phyloP scores from a whole-genome alignment of 495 filamentous ascomycete species.

The Trichocladium uniseriatum region DNA sequence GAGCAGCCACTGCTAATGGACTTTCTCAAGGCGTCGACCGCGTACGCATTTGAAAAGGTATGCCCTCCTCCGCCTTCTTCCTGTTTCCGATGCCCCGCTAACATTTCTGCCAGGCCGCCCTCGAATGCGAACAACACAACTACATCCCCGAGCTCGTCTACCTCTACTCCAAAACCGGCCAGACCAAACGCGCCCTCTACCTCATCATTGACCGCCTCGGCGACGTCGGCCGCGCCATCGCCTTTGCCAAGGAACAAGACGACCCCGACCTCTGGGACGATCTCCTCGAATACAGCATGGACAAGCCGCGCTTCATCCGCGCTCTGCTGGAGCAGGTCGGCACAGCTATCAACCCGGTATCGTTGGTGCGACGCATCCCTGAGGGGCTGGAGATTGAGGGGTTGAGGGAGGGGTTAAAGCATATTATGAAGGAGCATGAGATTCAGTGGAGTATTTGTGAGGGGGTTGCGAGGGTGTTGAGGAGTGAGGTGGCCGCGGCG shows the following conservation, averaged over 20 bases:
- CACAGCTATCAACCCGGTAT: slow-evolving; percentile 82
- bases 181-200: slow-evolving; percentile 79
- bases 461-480: slow-evolving; percentile 76
- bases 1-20: slow-evolving; percentile 71
- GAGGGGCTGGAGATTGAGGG: slow-evolving; percentile 87
- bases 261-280: slow-evolving; percentile 92
- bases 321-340: slow-evolving; percentile 89
- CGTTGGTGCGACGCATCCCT: slow-evolving; percentile 80
- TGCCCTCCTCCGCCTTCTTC: background rate
- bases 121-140: slow-evolving; percentile 65
- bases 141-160: slow-evolving; percentile 89
- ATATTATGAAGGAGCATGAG: slow-evolving; percentile 86
- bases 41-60: slow-evolving; percentile 68
- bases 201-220: slow-evolving; percentile 82
- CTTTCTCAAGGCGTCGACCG: slow-evolving; percentile 74
- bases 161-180: slow-evolving; percentile 85
- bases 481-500: slow-evolving; percentile 74
- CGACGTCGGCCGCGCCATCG: slow-evolving; percentile 84
- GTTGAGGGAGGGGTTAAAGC: slow-evolving; percentile 68
- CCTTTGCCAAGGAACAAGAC: slow-evolving; percentile 85
- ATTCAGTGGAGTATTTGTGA: slow-evolving; percentile 84
- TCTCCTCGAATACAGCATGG: slow-evolving; percentile 89
- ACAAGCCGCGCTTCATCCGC: slow-evolving; percentile 88
- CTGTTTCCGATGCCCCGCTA: background rate
- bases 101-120: slow-evolving; percentile 45